Conservation (phyloP, 352 stramenopile genomes). For the Phytophthora sp. region DNA sequence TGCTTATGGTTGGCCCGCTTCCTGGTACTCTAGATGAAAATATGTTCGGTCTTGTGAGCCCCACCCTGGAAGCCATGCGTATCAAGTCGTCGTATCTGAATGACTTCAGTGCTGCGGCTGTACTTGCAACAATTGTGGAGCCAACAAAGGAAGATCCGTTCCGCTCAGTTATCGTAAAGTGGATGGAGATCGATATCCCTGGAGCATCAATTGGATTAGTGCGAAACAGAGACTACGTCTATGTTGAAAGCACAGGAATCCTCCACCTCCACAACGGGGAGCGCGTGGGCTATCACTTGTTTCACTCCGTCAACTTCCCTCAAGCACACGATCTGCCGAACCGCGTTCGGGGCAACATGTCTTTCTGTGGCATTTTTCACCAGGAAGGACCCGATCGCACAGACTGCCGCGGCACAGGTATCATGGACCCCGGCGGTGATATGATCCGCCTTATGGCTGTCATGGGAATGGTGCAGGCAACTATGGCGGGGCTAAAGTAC, state of each 20-base stretch:
- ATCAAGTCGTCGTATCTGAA: slow-evolving; percentile 32
- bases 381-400: slow-evolving; percentile 16
- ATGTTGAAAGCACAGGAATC: slow-evolving; percentile 23
- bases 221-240: slow-evolving; percentile 25
- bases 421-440: slow-evolving; percentile 26
- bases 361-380: slow-evolving; percentile 41
- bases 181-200: slow-evolving; percentile 38
- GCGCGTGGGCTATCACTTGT: slow-evolving; percentile 25
- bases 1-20: slow-evolving; percentile 34
- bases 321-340: slow-evolving; percentile 22
- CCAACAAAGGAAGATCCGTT: slow-evolving; percentile 56
- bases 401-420: slow-evolving; percentile 14
- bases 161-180: slow-evolving; percentile 36
- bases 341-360: slow-evolving; percentile 44
- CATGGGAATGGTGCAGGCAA: slow-evolving; percentile 28
- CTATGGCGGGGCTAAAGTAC: slow-evolving; percentile 31
- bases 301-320: slow-evolving; percentile 30
- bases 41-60: slow-evolving; percentile 46
- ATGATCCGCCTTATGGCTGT: slow-evolving; percentile 25
- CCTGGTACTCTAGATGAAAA: slow-evolving; percentile 38
- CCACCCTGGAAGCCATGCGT: slow-evolving; percentile 32
- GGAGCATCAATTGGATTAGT: slow-evolving; percentile 22
- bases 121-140: slow-evolving; percentile 46
- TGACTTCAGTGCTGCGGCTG: slow-evolving; percentile 38
- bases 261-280: slow-evolving; percentile 14